A percentile compares a stretch with the other conserved stretches of the same genome.
Conservation (phyloP, 495 filamentous ascomycete genomes). For the Lasiosphaeria hispida region DNA sequence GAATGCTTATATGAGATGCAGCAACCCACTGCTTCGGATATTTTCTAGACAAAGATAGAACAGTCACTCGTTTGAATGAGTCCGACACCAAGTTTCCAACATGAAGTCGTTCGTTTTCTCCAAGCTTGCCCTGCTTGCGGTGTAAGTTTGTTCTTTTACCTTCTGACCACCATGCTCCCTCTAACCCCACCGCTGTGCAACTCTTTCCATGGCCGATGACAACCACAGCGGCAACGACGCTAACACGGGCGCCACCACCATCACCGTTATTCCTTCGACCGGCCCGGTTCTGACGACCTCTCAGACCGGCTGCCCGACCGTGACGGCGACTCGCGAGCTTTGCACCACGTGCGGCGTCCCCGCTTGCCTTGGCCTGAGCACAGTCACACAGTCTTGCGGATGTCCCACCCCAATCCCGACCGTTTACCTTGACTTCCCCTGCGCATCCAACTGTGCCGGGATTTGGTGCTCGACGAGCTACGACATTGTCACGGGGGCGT, state of each 20-base stretch:
- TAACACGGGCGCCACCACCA: not conserved
- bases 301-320: conserved; percentile 25
- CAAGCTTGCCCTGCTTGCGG: not conserved
- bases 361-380: conserved; percentile 35
- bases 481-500: conserved; percentile 5
- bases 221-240: no score
- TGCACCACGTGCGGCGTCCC: conserved; percentile 25
- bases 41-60: not conserved
- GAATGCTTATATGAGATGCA: conserved; percentile 10
- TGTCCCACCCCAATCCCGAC: conserved; percentile 23
- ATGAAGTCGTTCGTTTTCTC: not conserved
- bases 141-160: not conserved
- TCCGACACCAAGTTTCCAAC: not conserved
- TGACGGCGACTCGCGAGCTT: conserved; percentile 24
- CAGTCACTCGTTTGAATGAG: not conserved
- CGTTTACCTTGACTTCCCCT: conserved; percentile 24
- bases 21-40: not conserved
- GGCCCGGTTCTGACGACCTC: not conserved
- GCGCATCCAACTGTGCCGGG: conserved; percentile 14
- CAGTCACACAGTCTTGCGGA: conserved; percentile 28
- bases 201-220: not conserved
- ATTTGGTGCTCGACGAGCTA: conserved; percentile 23
- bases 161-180: not conserved
- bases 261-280: not conserved
- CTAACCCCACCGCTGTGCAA: not conserved